A percentile compares a stretch with the other conserved stretches of the same genome.
Conservation (phyloP, 2,329 filamentous ascomycete genomes). For the Cladobotryum protrusum region DNA sequence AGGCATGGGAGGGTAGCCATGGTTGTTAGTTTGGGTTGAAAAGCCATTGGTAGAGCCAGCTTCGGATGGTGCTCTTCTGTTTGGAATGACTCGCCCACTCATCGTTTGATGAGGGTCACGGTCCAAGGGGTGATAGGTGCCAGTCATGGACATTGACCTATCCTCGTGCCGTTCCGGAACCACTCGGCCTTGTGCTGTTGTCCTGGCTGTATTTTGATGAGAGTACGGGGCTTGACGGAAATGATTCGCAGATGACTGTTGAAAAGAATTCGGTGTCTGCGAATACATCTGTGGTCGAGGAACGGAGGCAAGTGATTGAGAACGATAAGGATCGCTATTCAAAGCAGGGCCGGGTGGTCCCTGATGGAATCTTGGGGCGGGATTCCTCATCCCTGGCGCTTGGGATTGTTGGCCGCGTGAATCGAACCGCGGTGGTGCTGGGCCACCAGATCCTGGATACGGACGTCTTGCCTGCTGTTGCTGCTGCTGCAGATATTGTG, state of each 20-base stretch:
- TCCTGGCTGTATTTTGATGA: slow-evolving; percentile 61
- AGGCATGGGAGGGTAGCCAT: slow-evolving; percentile 38
- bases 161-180: slow-evolving; percentile 91
- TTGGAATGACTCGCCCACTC: slow-evolving; percentile 86
- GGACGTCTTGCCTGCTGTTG: slow-evolving; percentile 39
- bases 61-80: slow-evolving; percentile 46
- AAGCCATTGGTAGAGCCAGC: slow-evolving; percentile 31
- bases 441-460: slow-evolving; percentile 35
- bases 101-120: slow-evolving; percentile 82
- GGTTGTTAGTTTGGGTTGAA: slow-evolving; percentile 24
- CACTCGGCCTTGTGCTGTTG: slow-evolving; percentile 83
- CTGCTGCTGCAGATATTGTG: slow-evolving; percentile 42
- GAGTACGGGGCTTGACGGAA: slow-evolving; percentile 72
- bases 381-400: slow-evolving; percentile 32
- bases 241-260: slow-evolving; percentile 62
- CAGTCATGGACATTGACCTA: slow-evolving; percentile 92
- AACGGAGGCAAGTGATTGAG: slow-evolving; percentile 81
- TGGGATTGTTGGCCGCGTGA: slow-evolving; percentile 47
- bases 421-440: slow-evolving; percentile 61
- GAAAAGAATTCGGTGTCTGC: slow-evolving; percentile 54
- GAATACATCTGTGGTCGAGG: slow-evolving; percentile 69
- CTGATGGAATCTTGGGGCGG: slow-evolving; percentile 55
- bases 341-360: slow-evolving; percentile 61
- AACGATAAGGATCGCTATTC: slow-evolving; percentile 80
- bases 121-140: slow-evolving; percentile 62